Evolutionary conservation across 2,329 filamentous ascomycete genomes (phyloP).

Genomic region (Stachybotrys chlorohalonatus): DNA sequence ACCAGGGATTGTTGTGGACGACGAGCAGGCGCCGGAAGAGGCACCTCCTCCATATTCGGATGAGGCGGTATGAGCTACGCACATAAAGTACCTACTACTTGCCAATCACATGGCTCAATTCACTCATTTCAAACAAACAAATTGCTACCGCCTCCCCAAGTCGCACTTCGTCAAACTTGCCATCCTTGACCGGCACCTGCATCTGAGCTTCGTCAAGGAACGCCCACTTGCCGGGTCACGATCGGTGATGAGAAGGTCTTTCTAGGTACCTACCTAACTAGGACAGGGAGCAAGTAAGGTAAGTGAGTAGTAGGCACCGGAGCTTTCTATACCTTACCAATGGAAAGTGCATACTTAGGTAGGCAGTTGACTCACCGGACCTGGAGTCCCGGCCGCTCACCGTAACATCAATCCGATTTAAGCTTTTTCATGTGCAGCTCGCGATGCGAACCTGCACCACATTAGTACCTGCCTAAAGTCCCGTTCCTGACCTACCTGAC

Average conservation of each 20-base stretch:
- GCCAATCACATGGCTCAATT: background rate
- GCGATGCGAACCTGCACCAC: background rate
- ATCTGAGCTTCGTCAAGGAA: too few relatives aligned
- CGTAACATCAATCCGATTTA: background rate
- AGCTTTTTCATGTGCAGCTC: background rate
- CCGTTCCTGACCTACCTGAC: background rate
- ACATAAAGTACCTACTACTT: background rate
- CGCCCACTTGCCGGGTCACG: too few relatives aligned
- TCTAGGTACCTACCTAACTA: too few relatives aligned
- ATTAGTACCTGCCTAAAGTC: background rate
- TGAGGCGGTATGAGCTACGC: constrained; percentile 8
- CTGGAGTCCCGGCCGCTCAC: too few relatives aligned
- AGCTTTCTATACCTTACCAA: too few relatives aligned
- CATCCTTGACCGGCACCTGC: too few relatives aligned
- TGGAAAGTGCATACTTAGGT: background rate
- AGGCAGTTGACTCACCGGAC: too few relatives aligned
- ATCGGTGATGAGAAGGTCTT: too few relatives aligned
- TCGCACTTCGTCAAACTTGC: too few relatives aligned
- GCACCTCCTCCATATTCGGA: constrained; percentile 18
- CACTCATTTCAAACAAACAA: background rate
- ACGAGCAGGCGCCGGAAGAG: constrained; percentile 3
- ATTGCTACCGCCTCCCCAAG: too few relatives aligned
- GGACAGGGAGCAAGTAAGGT: too few relatives aligned
- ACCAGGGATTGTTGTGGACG: constrained; percentile 4
- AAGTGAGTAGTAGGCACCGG: too few relatives aligned